Evolutionary conservation across 106 monocot genomes (phyloP).

Genomic region (Amphibolis antarctica): DNA sequence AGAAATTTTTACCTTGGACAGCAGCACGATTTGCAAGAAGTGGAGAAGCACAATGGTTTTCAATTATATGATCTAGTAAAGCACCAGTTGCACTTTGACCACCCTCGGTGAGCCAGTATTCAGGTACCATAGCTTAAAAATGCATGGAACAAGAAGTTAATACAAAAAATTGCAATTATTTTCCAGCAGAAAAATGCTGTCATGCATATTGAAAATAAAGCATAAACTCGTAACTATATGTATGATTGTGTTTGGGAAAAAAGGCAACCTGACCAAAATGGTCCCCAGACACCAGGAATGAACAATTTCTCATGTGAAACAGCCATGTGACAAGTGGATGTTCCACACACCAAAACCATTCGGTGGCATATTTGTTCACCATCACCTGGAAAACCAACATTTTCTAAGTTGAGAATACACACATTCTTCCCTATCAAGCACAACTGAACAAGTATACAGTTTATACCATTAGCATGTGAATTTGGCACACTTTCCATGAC

Average conservation of each 20-base stretch:
- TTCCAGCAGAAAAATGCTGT: neutral
- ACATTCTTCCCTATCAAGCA: neutral
- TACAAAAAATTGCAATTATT: neutral
- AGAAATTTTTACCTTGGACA: slow-evolving; percentile 37
- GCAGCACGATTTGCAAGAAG: slow-evolving; percentile 87
- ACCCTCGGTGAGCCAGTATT: slow-evolving; percentile 95
- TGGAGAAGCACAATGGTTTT: slow-evolving; percentile 69
- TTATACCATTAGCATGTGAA: slow-evolving; percentile 31
- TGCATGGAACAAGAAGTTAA: neutral
- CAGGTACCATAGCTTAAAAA: slow-evolving; percentile 80
- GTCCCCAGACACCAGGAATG: slow-evolving; percentile 95
- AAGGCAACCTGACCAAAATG: slow-evolving; percentile 84
- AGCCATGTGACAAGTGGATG: slow-evolving; percentile 98
- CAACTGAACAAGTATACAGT: neutral
- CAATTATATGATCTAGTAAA: slow-evolving; percentile 66
- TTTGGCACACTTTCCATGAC: slow-evolving; percentile 71
- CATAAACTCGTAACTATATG: neutral
- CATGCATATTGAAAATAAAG: neutral
- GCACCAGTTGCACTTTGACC: slow-evolving; percentile 98
- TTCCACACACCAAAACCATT: slow-evolving; percentile 95
- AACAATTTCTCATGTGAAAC: slow-evolving; percentile 66
- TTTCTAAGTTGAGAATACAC: neutral
- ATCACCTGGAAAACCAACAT: slow-evolving; percentile 25
- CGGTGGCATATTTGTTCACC: slow-evolving; percentile 52
- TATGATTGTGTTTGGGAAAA: neutral